phyloP scores from a whole-genome alignment of 208 protist species.

The Blastocrithidia nonstop region DNA sequence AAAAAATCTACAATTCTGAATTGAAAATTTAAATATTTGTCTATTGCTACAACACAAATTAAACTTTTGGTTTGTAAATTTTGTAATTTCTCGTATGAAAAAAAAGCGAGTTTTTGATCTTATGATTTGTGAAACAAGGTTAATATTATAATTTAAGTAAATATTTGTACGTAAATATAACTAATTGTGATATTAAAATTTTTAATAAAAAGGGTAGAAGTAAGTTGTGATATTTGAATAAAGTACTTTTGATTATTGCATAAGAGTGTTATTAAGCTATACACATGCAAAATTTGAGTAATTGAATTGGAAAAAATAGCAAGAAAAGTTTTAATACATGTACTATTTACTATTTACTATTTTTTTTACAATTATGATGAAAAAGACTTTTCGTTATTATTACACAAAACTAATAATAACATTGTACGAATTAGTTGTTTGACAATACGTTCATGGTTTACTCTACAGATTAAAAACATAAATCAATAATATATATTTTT shows the following conservation, averaged over 20 bases:
- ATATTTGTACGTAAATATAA: too few species aligned
- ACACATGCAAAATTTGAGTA: not conserved
- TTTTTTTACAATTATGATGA: not conserved
- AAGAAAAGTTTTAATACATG: constrained; percentile 2
- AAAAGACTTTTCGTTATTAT: too few species aligned
- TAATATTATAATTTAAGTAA: too few species aligned
- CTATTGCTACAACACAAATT: too few species aligned
- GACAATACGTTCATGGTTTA: not conserved
- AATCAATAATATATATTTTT: not conserved
- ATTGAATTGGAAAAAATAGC: not conserved
- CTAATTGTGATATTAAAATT: too few species aligned
- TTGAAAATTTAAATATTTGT: too few species aligned
- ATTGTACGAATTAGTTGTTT: not conserved
- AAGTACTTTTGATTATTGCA: not conserved
- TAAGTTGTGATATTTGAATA: too few species aligned
- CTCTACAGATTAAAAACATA: not conserved
- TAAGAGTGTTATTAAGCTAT: not conserved
- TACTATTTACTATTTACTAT: not conserved
- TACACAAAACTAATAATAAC: not conserved
- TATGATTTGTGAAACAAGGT: too few species aligned
- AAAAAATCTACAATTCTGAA: too few species aligned
- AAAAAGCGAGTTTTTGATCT: too few species aligned
- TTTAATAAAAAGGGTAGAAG: too few species aligned
- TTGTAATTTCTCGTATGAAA: not conserved
- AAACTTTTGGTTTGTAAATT: not conserved